These are phyloP conservation scores for Oemleria cerasiformis DNA, from an alignment of 306 rosid species.

Conservation along the genomic window DNA sequence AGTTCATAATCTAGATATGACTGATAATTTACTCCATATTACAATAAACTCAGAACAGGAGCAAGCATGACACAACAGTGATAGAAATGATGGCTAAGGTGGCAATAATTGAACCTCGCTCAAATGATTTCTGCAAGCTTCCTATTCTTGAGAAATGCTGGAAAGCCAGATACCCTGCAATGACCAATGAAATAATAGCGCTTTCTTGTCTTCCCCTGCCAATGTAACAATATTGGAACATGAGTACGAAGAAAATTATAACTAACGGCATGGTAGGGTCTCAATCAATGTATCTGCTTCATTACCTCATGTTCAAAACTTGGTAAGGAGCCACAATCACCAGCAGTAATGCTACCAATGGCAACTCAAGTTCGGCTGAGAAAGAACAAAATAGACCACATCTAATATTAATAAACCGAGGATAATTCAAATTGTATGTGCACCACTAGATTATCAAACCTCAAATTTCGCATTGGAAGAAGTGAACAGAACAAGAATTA, in stretches of 20 bases:
- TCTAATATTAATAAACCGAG: neutral
- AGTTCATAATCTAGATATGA: constrained; percentile 20
- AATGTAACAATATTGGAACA: constrained; percentile 25
- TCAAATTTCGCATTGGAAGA: constrained; percentile 10
- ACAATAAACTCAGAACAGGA: constrained; percentile 55
- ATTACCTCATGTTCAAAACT: constrained; percentile 48
- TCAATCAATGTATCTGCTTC: constrained; percentile 19
- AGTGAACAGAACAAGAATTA: constrained; percentile 20
- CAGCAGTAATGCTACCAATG: constrained; percentile 67
- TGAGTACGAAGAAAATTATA: constrained; percentile 6
- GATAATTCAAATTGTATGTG: neutral
- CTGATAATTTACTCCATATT: constrained; percentile 8
- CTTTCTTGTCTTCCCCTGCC: constrained; percentile 82
- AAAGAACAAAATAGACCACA: constrained; percentile 17
- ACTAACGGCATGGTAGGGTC: neutral
- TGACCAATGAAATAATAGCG: constrained; percentile 54
- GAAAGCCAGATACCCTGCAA: constrained; percentile 81
- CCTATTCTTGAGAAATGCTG: constrained; percentile 86
- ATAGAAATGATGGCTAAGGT: constrained; percentile 57
- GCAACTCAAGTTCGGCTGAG: constrained; percentile 87
- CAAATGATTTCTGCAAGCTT: constrained; percentile 66
- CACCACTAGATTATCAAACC: neutral
- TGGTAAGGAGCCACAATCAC: constrained; percentile 77
- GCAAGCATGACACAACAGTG: constrained; percentile 48
- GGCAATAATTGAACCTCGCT: constrained; percentile 83